Evolutionary conservation across 352 stramenopile species (phyloP), one percentile per base, ranked within the genome.

Genomic region (Pythium monospermum): DNA sequence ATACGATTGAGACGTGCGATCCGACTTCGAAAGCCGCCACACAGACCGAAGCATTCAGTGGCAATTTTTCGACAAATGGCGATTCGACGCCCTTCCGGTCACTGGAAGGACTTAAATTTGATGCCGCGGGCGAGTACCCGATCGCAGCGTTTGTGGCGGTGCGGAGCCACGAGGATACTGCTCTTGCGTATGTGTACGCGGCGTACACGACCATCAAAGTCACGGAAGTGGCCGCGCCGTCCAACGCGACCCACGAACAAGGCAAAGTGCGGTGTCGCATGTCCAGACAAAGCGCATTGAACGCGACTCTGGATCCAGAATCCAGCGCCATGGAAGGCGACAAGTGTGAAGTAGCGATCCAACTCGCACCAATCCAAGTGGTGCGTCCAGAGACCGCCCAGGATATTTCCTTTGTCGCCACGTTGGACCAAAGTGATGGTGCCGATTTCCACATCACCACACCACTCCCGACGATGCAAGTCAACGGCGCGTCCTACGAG

Each of bases 111-210:
- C 26, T 85, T 11, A 50, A 55, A 16, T 74, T 82, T 33, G 15
- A 49, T 4, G 41, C 59, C 16, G 57, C 63, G 32, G 76, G 76
- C 1, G 55, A 58, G 41, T 76, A 75, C 50, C 64, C 71, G 8
- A 44, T 87, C 21, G 66, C 69, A 11, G 76, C 73, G 7, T 69
- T 83, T 37, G 71, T 68, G 8, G 52, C 68, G 5, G 33, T 87
- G n/a, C 37, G 43, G 8, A 75, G 84, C 48, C 49, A 43, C 21
- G 25, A 61, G n/a, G 50, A 82, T 36, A 15, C 59, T 26, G 48
- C 53, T 4, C 27, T 77, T 36, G 44, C 67, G 44, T 87, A 83
- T 42, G 74, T 80, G 50, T 85, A 73, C 51, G 61, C 78, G 23
- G 49, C 66, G 10, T 81, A 75, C 35, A 54, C 52, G 37, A 68